A percentile compares a stretch with the other conserved stretches of the same genome.
phyloP scores from a whole-genome alignment of 352 stramenopile species.

The Phytophthora pseudosyringae region DNA sequence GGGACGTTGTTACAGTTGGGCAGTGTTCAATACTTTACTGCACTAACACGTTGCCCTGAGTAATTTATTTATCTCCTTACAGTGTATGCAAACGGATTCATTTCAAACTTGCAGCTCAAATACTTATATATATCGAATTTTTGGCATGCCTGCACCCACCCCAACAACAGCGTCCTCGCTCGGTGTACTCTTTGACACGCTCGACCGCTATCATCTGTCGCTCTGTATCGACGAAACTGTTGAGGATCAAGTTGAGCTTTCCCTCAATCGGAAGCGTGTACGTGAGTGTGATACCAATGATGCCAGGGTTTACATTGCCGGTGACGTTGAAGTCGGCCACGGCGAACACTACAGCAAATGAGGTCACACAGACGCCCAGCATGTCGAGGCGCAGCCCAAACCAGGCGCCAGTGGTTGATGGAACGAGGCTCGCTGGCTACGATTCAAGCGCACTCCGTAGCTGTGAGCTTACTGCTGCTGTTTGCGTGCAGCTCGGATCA shows the following conservation, averaged over 20 bases:
- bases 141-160: too few species aligned
- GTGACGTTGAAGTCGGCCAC: conserved; percentile 72
- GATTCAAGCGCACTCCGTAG: conserved; percentile 61
- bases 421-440: conserved; percentile 82
- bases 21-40: too few species aligned
- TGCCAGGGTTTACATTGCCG: conserved; percentile 63
- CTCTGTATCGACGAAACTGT: conserved; percentile 89
- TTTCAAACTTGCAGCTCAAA: too few species aligned
- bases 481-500: conserved; percentile 67
- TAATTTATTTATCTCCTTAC: too few species aligned
- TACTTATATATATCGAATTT: too few species aligned
- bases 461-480: conserved; percentile 45
- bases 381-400: conserved; percentile 87
- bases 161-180: conserved; percentile 51
- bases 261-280: conserved; percentile 90
- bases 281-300: conserved; percentile 90
- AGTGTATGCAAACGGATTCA: too few species aligned
- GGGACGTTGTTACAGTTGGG: too few species aligned
- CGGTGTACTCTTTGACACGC: conserved; percentile 84
- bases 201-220: conserved; percentile 93
- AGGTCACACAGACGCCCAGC: conserved; percentile 82
- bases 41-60: too few species aligned
- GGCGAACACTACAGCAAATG: conserved; percentile 81
- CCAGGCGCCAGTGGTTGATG: conserved; percentile 78
- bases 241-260: conserved; percentile 87